phyloP scores from a whole-genome alignment of 78 protist species.

The Monosiga brevicollis region DNA sequence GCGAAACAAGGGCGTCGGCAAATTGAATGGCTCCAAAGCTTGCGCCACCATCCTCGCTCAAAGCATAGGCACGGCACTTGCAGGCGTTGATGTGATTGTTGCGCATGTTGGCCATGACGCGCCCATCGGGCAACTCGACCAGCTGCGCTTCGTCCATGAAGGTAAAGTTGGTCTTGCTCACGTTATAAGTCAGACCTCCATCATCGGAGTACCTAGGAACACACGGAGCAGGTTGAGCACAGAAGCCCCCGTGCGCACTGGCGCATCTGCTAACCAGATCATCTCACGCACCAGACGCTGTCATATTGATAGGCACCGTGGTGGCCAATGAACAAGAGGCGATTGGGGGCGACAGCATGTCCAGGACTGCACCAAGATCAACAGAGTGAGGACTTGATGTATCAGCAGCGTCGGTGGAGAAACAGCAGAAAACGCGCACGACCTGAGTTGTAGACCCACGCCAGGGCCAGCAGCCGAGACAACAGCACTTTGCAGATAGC shows the following conservation, averaged over 20 bases:
- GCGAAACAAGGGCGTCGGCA: neutral
- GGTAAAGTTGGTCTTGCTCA: neutral
- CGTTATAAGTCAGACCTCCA: neutral
- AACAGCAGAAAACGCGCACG: too few relatives aligned
- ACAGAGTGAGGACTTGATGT: too few relatives aligned
- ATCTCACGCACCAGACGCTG: neutral
- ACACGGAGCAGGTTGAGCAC: too few relatives aligned
- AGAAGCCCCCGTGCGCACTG: too few relatives aligned
- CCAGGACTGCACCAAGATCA: too few relatives aligned
- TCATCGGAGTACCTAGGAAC: too few relatives aligned
- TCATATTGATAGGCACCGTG: neutral
- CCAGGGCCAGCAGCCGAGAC: neutral
- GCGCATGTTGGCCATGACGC: neutral
- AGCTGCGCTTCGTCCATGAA: neutral
- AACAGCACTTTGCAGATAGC: neutral
- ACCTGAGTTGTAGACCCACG: neutral
- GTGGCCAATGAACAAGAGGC: neutral
- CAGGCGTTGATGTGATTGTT: neutral
- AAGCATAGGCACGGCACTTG: neutral
- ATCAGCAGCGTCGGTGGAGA: too few relatives aligned
- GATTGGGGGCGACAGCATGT: neutral
- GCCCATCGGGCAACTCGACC: neutral
- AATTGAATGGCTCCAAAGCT: neutral
- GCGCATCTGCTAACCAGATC: too few relatives aligned
- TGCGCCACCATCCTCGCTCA: neutral